Evolutionary conservation across 306 rosid genomes (phyloP), one percentile per base, ranked within the genome.

Genomic region (Gastrolobium bilobum): DNA sequence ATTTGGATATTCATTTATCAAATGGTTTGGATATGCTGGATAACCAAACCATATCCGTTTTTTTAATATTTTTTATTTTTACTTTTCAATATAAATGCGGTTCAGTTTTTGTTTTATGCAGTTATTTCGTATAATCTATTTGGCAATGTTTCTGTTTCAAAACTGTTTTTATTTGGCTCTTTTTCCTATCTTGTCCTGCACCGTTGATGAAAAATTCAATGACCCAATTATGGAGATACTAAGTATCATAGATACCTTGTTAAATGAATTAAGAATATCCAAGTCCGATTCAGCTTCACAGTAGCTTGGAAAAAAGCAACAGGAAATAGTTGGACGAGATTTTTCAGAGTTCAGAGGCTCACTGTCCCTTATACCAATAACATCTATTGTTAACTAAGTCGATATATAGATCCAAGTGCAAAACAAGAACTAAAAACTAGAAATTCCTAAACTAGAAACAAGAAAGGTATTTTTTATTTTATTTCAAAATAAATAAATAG

Each of bases 181-280:
- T 72, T 38, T 38, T 42, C 66, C 39, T 33, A 15, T 62, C 67
- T 6, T 79, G 73, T 38, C 59, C 48, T n/a, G n/a, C 7, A 53
- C 33, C 37, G 44, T 80, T 79, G 58, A 31, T 71, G 35, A 52
- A 73, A 79, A 61, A 31, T 40, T 15, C 44, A 63, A 30, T 43
- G 2, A 60, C 14, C 54, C 68, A 71, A 15, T 14, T 46, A 34
- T 11, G 9, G 10, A 43, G 14, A 33, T 37, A 71, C 64, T 11
- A 6, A 47, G n/a, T 31, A 39, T 30, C 31, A 6, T 33, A 33
- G 3, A 1, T 38, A 64, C 50, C 31, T 67, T 40, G 10, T 40
- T 47, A 48, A 71, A 38, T 73, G 56, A 74, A n/a, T 15, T 29
- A 39, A 52, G 5, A 68, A 38, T 11, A 31, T 0, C 47, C n/a